Conservation (phyloP, 768 basidiomycete genomes). For the Paxillus involutus region DNA sequence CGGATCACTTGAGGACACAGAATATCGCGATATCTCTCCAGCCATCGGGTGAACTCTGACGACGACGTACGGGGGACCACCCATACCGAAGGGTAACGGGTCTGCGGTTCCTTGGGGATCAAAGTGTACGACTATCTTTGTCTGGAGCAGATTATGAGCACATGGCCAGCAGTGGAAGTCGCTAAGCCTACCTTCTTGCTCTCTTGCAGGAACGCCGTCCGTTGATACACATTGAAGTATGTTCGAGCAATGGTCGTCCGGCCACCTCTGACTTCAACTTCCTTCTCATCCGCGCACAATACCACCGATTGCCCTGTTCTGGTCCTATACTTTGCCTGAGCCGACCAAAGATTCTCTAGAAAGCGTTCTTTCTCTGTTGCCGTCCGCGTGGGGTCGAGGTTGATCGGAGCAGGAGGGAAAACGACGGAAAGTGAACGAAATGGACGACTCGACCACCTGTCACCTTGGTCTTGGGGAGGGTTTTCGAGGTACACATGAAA, state of each 20-base stretch:
- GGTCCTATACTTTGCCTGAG: slow-evolving; percentile 79
- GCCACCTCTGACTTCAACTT: slow-evolving; percentile 69
- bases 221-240: slow-evolving; percentile 89
- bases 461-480: slow-evolving; percentile 78
- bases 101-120: slow-evolving; percentile 76
- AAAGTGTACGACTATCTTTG: slow-evolving; percentile 86
- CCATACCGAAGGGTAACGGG: slow-evolving; percentile 72
- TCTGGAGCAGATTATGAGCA: slow-evolving; percentile 43
- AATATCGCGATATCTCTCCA: slow-evolving; percentile 79
- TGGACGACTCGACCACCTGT: slow-evolving; percentile 85
- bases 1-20: slow-evolving; percentile 72
- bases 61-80: slow-evolving; percentile 71
- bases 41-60: slow-evolving; percentile 82
- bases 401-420: slow-evolving; percentile 65
- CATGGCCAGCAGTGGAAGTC: not conserved
- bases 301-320: slow-evolving; percentile 72
- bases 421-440: slow-evolving; percentile 81
- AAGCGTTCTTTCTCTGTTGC: slow-evolving; percentile 77
- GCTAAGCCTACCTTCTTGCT: slow-evolving; percentile 63
- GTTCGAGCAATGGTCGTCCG: slow-evolving; percentile 68
- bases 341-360: slow-evolving; percentile 85
- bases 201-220: slow-evolving; percentile 77
- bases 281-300: slow-evolving; percentile 66
- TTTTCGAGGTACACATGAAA: slow-evolving; percentile 84
- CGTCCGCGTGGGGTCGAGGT: slow-evolving; percentile 64